Evolutionary conservation across 805 yeast species (phyloP).

Genomic region (Lachancea meyersii): DNA sequence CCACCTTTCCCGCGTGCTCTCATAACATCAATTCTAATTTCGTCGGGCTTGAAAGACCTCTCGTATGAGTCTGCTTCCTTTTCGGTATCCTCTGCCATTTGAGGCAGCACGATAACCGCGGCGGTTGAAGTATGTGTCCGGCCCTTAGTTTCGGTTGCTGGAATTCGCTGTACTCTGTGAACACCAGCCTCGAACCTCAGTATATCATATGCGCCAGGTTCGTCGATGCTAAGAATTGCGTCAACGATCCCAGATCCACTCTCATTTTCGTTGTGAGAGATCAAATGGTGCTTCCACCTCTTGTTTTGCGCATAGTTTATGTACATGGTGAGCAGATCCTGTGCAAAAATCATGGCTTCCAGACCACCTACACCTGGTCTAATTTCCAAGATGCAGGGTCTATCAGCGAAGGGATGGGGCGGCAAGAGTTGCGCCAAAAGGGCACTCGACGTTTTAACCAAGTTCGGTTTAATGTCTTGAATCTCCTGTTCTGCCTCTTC

Average conservation of each 20-base stretch:
- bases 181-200: conserved; percentile 89
- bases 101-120: conserved; percentile 89
- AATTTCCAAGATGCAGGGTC: conserved; percentile 73
- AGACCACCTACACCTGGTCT: conserved; percentile 96
- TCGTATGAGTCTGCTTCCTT: conserved; percentile 47
- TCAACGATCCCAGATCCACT: conserved; percentile 65
- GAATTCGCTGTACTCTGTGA: conserved; percentile 91
- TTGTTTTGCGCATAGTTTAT: conserved; percentile 56
- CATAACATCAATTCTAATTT: conserved; percentile 92
- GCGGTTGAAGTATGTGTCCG: conserved; percentile 94
- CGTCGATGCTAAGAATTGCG: conserved; percentile 68
- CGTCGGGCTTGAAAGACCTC: conserved; percentile 74
- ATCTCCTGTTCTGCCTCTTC: conserved; percentile 63
- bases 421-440: conserved; percentile 65
- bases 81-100: conserved; percentile 54
- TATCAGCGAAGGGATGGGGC: conserved; percentile 66
- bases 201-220: conserved; percentile 67
- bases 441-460: conserved; percentile 38
- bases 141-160: conserved; percentile 90
- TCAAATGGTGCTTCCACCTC: conserved; percentile 60
- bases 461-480: conserved; percentile 38
- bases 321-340: conserved; percentile 78
- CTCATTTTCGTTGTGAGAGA: conserved; percentile 51
- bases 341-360: conserved; percentile 84
- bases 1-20: conserved; percentile 97